Conservation (phyloP, 2,329 filamentous ascomycete genomes). For the Cyphellophora attinorum region DNA sequence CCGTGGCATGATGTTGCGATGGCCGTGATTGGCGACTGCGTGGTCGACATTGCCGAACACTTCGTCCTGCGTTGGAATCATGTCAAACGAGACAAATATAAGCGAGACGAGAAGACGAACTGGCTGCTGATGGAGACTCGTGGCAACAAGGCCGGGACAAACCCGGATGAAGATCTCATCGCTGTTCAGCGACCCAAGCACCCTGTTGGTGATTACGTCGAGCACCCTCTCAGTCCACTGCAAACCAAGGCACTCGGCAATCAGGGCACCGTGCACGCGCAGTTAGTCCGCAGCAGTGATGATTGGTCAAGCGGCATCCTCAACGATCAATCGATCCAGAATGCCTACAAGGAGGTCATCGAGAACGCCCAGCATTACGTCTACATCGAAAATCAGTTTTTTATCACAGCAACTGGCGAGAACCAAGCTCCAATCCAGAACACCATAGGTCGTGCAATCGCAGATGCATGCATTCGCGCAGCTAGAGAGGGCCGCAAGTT, state of each 20-base stretch:
- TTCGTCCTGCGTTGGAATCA: conserved; percentile 96
- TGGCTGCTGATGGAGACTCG: conserved; percentile 76
- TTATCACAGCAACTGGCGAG: conserved; percentile 90
- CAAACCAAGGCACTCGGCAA: conserved; percentile 53
- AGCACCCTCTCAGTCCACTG: conserved; percentile 66
- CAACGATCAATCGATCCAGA: conserved; percentile 75
- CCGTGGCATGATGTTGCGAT: conserved; percentile 96
- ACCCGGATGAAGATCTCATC: conserved; percentile 65
- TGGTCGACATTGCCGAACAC: conserved; percentile 91
- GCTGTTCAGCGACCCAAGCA: conserved; percentile 83
- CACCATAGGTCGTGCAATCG: conserved; percentile 76
- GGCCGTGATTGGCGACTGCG: conserved; percentile 78
- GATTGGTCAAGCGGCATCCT: conserved; percentile 94
- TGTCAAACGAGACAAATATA: conserved; percentile 95
- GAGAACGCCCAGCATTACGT: conserved; percentile 81
- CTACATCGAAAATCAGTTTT: conserved; percentile 99
- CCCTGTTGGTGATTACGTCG: conserved; percentile 76
- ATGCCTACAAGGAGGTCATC: conserved; percentile 78
- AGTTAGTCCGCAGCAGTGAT: conserved; percentile 78
- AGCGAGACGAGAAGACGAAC: conserved; percentile 71
- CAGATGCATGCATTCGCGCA: conserved; percentile 77
- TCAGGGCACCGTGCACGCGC: conserved; percentile 68
- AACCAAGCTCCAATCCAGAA: conserved; percentile 80
- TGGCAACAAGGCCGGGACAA: conserved; percentile 43
- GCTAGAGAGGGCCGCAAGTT: conserved; percentile 79